phyloP scores from a whole-genome alignment of 2,329 filamentous ascomycete genomes.

The Calonectria hongkongensis region DNA sequence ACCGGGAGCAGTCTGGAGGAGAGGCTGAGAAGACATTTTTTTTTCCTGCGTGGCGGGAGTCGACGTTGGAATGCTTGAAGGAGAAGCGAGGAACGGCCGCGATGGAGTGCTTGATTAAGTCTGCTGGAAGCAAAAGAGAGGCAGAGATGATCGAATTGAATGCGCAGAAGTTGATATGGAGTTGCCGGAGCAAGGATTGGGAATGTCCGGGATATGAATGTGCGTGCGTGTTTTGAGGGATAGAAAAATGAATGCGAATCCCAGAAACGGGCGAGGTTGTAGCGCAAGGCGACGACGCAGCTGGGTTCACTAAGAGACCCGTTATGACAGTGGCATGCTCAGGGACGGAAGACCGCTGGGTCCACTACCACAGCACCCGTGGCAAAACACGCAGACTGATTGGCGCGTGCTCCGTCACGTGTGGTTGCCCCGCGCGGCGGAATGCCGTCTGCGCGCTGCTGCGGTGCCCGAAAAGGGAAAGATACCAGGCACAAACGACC shows the following conservation, averaged over 20 bases:
- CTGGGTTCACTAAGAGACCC: slow-evolving; percentile 30
- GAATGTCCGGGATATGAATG: background rate
- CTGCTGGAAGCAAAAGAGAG: slow-evolving; percentile 5
- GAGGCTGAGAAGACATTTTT: slow-evolving; percentile 95
- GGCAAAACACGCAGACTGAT: slow-evolving; percentile 55
- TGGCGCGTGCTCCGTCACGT: slow-evolving; percentile 58
- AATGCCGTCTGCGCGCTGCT: slow-evolving; percentile 22
- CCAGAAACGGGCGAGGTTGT: slow-evolving; percentile 13
- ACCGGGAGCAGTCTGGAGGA: slow-evolving; percentile 96
- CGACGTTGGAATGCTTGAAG: slow-evolving; percentile 18
- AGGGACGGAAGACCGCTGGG: slow-evolving; percentile 46
- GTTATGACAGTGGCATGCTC: slow-evolving; percentile 48
- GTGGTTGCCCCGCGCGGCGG: slow-evolving; percentile 49
- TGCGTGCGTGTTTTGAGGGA: slow-evolving; percentile 11
- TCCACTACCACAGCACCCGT: slow-evolving; percentile 37
- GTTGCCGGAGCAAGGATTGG: slow-evolving; percentile 7
- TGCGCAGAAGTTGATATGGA: background rate
- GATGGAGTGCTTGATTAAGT: slow-evolving; percentile 25
- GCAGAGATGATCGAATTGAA: slow-evolving; percentile 4
- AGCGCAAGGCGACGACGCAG: slow-evolving; percentile 30
- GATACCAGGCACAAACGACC: slow-evolving; percentile 51
- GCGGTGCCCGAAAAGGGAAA: slow-evolving; percentile 54
- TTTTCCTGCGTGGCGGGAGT: background rate
- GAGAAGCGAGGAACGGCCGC: slow-evolving; percentile 20
- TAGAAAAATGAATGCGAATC: slow-evolving; percentile 27